phyloP scores from a whole-genome alignment of 768 basidiomycete species.

The Suillus brevipes region DNA sequence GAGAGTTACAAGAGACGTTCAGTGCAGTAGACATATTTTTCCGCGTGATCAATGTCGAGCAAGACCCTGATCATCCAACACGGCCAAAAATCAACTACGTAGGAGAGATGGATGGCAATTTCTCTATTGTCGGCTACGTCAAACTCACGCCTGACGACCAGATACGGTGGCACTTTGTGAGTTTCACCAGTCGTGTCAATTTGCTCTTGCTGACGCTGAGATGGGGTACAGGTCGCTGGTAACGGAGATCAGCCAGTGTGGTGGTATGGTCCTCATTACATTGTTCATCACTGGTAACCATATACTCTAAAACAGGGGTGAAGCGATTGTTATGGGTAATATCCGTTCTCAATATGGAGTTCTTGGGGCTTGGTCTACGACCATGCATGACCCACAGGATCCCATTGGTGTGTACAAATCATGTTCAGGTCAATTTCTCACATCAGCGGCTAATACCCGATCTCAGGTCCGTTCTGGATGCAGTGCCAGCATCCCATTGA shows the following conservation, averaged over 20 bases:
- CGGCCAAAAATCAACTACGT: constrained; percentile 54
- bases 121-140: constrained; percentile 54
- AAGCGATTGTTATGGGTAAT: constrained; percentile 62
- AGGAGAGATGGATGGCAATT: constrained; percentile 51
- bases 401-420: constrained; percentile 40
- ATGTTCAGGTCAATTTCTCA: not conserved
- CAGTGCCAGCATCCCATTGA: constrained; percentile 24
- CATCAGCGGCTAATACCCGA: not conserved
- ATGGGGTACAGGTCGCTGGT: constrained; percentile 44
- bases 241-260: constrained; percentile 54
- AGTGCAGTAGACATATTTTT: constrained; percentile 50
- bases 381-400: constrained; percentile 46
- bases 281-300: constrained; percentile 3
- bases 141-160: constrained; percentile 57
- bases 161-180: constrained; percentile 65
- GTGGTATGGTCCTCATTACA: constrained; percentile 40
- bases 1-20: constrained; percentile 52
- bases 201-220: constrained; percentile 10
- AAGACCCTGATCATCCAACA: constrained; percentile 48
- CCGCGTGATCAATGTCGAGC: constrained; percentile 39
- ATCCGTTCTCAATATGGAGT: constrained; percentile 60
- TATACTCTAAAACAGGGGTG: constrained; percentile 42
- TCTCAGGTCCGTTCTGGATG: constrained; percentile 31
- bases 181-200: constrained; percentile 21
- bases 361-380: constrained; percentile 54